These are phyloP conservation scores for Paracoccidioides brasiliensis DNA, from an alignment of 2,329 filamentous ascomycete species.

Conservation along the genomic window DNA sequence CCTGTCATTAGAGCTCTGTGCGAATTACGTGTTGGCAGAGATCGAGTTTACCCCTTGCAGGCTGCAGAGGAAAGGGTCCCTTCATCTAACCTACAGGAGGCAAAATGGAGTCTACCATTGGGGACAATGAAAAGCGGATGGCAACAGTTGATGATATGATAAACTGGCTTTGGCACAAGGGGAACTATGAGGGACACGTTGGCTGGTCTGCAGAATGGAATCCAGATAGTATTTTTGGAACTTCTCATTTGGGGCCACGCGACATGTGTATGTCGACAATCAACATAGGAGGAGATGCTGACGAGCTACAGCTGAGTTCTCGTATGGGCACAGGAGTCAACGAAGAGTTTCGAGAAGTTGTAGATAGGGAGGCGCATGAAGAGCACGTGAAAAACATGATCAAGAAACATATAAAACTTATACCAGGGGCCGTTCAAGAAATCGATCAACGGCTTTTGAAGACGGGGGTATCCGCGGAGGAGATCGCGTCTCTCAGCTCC, in stretches of 20 bases:
- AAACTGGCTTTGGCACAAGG: slow-evolving; percentile 9
- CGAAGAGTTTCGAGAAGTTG: background rate
- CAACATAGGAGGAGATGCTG: too few relatives aligned
- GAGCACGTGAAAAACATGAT: slow-evolving; percentile 8
- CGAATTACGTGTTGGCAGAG: background rate
- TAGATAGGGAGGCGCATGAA: background rate
- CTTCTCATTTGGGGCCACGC: background rate
- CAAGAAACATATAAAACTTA: slow-evolving; percentile 2
- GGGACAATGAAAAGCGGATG: background rate
- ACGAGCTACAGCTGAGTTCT: background rate
- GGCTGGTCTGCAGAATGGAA: slow-evolving; percentile 7
- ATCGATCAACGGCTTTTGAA: slow-evolving; percentile 6
- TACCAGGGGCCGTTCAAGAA: slow-evolving; percentile 6
- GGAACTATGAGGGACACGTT: slow-evolving; percentile 7
- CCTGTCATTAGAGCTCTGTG: too few relatives aligned
- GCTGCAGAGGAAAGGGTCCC: background rate
- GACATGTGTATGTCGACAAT: background rate
- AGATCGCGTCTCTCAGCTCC: slow-evolving; percentile 5
- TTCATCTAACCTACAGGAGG: background rate
- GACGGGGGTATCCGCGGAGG: slow-evolving; percentile 5
- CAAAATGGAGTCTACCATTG: background rate
- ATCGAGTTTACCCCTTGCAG: background rate
- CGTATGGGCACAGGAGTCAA: background rate
- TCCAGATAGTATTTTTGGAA: background rate
- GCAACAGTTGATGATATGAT: slow-evolving; percentile 10